A percentile compares a stretch with the other conserved stretches of the same genome.
These are phyloP conservation scores for Globisporangium emineosum DNA, from an alignment of 352 stramenopile species.

Conservation along the genomic window DNA sequence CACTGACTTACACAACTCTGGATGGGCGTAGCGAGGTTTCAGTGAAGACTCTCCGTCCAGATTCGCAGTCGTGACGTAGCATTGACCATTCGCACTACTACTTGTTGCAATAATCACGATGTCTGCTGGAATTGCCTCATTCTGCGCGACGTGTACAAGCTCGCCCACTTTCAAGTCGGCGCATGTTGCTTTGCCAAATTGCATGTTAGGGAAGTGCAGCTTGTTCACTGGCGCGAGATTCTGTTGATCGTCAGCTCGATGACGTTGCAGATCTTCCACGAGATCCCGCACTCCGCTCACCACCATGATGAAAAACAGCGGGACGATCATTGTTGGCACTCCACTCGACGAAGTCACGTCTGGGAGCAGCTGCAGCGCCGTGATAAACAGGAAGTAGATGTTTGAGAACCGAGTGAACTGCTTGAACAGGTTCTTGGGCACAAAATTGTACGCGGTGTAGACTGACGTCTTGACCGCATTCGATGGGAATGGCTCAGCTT, in stretches of 20 bases:
- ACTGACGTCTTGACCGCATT: constrained; percentile 60
- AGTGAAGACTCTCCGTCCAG: constrained; percentile 89
- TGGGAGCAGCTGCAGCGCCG: constrained; percentile 76
- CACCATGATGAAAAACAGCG: constrained; percentile 83
- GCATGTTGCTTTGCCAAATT: constrained; percentile 28
- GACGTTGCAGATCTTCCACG: constrained; percentile 79
- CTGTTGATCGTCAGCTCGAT: constrained; percentile 63
- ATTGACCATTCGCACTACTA: constrained; percentile 44
- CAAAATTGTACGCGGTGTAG: constrained; percentile 60
- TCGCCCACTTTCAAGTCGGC: constrained; percentile 73
- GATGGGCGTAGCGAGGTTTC: constrained; percentile 69
- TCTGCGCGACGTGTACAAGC: constrained; percentile 71
- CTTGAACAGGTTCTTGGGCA: constrained; percentile 74
- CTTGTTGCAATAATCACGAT: constrained; percentile 62
- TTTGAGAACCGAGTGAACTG: constrained; percentile 87
- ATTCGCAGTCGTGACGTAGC: constrained; percentile 85
- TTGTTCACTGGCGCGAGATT: constrained; percentile 41
- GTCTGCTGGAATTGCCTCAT: constrained; percentile 72
- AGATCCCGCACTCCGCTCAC: constrained; percentile 76
- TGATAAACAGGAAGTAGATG: constrained; percentile 90
- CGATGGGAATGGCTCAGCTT: constrained; percentile 27
- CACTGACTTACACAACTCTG: constrained; percentile 26
- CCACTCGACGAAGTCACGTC: constrained; percentile 80
- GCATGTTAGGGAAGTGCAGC: constrained; percentile 17
- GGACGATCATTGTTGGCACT: constrained; percentile 80